Evolutionary conservation across 352 stramenopile species (phyloP), one percentile per base, ranked within the genome.

Genomic region (Peronosclerospora sorghi): DNA sequence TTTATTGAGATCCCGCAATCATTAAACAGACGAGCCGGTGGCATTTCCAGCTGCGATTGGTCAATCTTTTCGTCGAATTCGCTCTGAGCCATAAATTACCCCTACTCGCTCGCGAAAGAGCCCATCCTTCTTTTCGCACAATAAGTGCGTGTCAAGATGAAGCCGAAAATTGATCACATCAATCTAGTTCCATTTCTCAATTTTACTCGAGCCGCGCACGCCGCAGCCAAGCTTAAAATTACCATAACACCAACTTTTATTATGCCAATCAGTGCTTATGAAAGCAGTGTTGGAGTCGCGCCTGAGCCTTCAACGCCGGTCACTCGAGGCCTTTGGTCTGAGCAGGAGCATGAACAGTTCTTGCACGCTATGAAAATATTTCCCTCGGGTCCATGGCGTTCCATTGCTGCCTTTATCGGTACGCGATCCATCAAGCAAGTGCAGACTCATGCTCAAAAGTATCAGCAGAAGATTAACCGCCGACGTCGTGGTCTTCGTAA

Each of bases 391-490:
- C 74, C 75, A 26, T 91, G 78, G 78, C 73, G 68, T 30, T 68
- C 65, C 12, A 86, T 91, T 40, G 73, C 78, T 2, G 67, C 69
- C 29, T 71, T 80, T 51, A 76, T 91, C 9, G 71, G 73, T 43
- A 88, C 78, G 49, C 71, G 75, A 19, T 83, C 73, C 12, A 83
- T 88, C 52, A 84, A 84, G 55, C 78, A 91, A 41, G 72, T 88
- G 41, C 78, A 86, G 57, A 86, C 78, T 4, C 78, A 91, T 40
- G 78, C 78, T 32, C 78, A 91, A 39, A 91, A 91, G 59, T 91
- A 91, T 59, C 73, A 84, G 45, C 71, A 88, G 51, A 91, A 91
- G 57, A 78, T 91, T 39, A 69, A 79, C 42, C 76, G 76, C 17
- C 77, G 74, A n/a, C 65, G 79, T 48, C 73, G 77, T 32, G 77